A percentile compares a stretch with the other conserved stretches of the same genome.
Evolutionary conservation across 1,284 basidiomycete species (phyloP).

Genomic region (Sparassis latifolia): DNA sequence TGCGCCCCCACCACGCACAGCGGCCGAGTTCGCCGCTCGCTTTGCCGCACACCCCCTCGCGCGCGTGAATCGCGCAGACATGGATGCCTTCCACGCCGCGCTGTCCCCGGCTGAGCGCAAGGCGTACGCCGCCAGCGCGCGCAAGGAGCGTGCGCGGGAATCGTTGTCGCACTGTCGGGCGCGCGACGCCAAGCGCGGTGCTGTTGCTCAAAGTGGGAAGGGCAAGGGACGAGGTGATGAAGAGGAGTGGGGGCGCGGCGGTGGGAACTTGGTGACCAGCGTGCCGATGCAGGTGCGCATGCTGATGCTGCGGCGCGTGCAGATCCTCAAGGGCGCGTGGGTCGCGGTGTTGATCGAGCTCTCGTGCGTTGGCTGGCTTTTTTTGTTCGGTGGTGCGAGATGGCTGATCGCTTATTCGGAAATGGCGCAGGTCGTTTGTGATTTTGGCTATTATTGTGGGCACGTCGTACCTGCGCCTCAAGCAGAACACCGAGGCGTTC

Average conservation of each 20-base stretch:
- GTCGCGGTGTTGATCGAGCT: conserved; percentile 26
- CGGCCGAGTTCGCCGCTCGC: conserved; percentile 37
- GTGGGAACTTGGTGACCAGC: conserved; percentile 15
- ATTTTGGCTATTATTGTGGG: conserved; percentile 62
- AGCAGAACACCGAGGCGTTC: conserved; percentile 55
- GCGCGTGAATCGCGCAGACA: conserved; percentile 34
- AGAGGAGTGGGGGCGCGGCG: conserved; percentile 4
- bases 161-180: conserved; percentile 42
- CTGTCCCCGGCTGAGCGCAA: conserved; percentile 6
- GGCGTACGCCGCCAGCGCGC: conserved; percentile 12
- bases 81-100: conserved; percentile 31
- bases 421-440: conserved; percentile 32
- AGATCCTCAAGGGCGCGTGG: conserved; percentile 53
- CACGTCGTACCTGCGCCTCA: conserved; percentile 67
- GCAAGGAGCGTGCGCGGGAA: conserved; percentile 18
- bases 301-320: conserved; percentile 52
- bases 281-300: conserved; percentile 47
- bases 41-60: conserved; percentile 34
- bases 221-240: too few relatives aligned
- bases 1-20: conserved; percentile 35
- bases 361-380: conserved; percentile 9
- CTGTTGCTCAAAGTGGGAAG: too few relatives aligned
- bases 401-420: too few relatives aligned
- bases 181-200: conserved; percentile 33
- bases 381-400: too few relatives aligned